Evolutionary conservation across 345 rosid genomes (phyloP).

Genomic region (Zanthoxylum bungeanum): DNA sequence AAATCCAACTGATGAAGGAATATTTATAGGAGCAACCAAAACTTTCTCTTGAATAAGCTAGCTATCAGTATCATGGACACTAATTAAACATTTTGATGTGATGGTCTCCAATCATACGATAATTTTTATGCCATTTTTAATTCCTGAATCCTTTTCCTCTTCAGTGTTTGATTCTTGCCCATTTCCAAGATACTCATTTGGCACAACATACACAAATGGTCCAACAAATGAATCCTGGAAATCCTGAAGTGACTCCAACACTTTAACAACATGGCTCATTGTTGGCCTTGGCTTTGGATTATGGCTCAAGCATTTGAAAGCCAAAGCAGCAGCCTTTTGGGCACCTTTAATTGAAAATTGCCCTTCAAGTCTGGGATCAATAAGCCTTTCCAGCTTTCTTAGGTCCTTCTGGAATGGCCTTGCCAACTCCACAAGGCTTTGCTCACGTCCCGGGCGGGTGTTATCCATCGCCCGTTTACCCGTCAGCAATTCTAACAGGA

Average conservation of each 20-base stretch:
- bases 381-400: constrained; percentile 42
- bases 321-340: constrained; percentile 46
- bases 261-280: constrained; percentile 57
- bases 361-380: constrained; percentile 65
- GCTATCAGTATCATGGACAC: too few relatives aligned
- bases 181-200: constrained; percentile 16
- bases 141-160: constrained; percentile 13
- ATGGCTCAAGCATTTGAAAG: constrained; percentile 63
- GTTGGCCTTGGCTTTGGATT: constrained; percentile 59
- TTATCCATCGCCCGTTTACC: constrained; percentile 60
- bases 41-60: constrained; percentile 15
- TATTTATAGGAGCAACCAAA: background rate
- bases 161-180: background rate
- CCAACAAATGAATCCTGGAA: constrained; percentile 35
- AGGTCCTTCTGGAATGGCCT: constrained; percentile 53
- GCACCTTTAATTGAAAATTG: constrained; percentile 56
- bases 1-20: too few relatives aligned
- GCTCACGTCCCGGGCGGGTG: constrained; percentile 42
- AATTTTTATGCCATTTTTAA: background rate
- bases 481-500: constrained; percentile 57
- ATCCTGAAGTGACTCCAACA: constrained; percentile 57
- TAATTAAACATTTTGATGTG: constrained; percentile 25
- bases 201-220: constrained; percentile 49
- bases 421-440: constrained; percentile 64
- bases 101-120: constrained; percentile 17